Base-by-base conservation (phyloP, 306 rosid species). In the apple (Malus domestica) region DNA sequence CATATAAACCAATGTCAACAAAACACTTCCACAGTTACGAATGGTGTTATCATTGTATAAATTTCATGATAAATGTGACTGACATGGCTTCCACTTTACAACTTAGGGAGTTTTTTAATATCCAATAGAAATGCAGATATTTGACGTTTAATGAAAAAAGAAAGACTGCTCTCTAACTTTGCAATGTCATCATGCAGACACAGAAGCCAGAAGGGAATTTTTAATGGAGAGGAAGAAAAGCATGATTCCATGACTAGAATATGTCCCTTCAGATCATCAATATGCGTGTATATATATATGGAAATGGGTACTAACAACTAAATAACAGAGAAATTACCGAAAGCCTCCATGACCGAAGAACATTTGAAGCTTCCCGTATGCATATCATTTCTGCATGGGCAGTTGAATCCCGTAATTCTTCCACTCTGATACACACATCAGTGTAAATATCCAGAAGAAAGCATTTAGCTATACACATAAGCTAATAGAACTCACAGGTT, bases 301-400 rank as follows among this genome's bases (percentile, higher is more conserved):
- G 66, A 33, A 25, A 8, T 18, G 40, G 35, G 33, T 32, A 19
- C 4, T 66, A 66, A 35, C 38, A 10, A 66, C 51, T 66, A 35
- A 49, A 55, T 23, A 29, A 49, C 25, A 15, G 80, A 79, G 81
- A 88, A 84, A 83, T 84, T 90, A 92, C 99, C 12, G 98, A 84
- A 82, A 96, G 91, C 87, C 99, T 86, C 99, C 99, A 96, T 63
- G 96, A 55, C 68, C 78, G 88, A 61, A 92, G 96, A 81, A 78
- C 76, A 40, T 87, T 92, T 29, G 98, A 96, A 86, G 97, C 99
- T 78, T 92, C 96, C 18, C 97, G 85, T 68, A 96, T 96, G 85
- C 99, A 92, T 51, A 90, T 87, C 87, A 92, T 89, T 85, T 96
- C 99, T 10, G 98, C 99, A 73, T 96, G 98, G 76, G 99, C 98